Evolutionary conservation across 306 rosid species (phyloP).

Genomic region (Coriaria nepalensis): DNA sequence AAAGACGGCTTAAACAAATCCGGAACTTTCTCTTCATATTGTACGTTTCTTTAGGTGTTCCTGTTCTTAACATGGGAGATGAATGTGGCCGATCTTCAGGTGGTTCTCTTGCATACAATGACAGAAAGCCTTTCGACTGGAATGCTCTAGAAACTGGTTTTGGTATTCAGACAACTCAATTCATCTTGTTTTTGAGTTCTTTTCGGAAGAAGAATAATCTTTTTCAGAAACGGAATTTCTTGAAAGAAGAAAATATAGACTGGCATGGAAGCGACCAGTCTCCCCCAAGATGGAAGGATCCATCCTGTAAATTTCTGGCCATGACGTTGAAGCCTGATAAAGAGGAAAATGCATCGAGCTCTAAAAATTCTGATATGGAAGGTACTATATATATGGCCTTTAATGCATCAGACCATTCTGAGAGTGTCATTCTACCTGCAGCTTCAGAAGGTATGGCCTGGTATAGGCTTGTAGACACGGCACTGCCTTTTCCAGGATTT

Average conservation of each 20-base stretch:
- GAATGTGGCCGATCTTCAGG: conserved; percentile 75
- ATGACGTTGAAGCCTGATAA: conserved; percentile 49
- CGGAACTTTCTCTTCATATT: conserved; percentile 64
- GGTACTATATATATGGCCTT: conserved; percentile 56
- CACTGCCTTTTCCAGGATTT: conserved; percentile 77
- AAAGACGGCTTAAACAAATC: conserved; percentile 64
- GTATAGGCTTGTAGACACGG: conserved; percentile 62
- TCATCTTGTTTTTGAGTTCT: conserved; percentile 53
- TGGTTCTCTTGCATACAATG: conserved; percentile 42
- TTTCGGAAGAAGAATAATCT: conserved; percentile 50
- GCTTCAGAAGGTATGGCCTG: conserved; percentile 47
- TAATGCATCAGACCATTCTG: conserved; percentile 52
- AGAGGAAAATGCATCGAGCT: conserved; percentile 15
- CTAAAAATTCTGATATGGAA: conserved; percentile 17
- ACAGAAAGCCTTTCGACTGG: conserved; percentile 55
- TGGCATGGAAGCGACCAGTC: conserved; percentile 49
- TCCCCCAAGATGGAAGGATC: conserved; percentile 71
- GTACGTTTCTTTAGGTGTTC: conserved; percentile 76
- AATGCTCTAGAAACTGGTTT: conserved; percentile 44
- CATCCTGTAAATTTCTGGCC: conserved; percentile 64
- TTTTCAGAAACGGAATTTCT: conserved; percentile 48
- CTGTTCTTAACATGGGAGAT: conserved; percentile 92
- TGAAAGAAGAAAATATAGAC: conserved; percentile 61
- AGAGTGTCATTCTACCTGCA: conserved; percentile 40
- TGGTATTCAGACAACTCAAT: conserved; percentile 48